Evolutionary conservation across 2,329 filamentous ascomycete genomes (phyloP), one percentile per base, ranked within the genome.

Genomic region (Cadophora gregata): DNA sequence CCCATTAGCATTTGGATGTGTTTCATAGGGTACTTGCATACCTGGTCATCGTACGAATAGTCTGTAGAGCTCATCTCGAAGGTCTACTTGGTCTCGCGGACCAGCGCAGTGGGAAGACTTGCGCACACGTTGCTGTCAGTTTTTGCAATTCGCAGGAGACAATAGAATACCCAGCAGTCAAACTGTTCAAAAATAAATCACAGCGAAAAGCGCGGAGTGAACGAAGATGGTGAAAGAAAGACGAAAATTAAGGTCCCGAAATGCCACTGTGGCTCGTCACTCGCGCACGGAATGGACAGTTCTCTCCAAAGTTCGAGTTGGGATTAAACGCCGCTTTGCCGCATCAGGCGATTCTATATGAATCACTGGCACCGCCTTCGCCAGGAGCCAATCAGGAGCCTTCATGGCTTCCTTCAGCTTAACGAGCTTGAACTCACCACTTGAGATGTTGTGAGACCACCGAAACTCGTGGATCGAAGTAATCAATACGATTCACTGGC

Each of bases 41-140:
- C 90, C 88, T 96, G 89, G 78, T 97, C 92, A 86, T 99, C 96
- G 83, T 99, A 99, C 76, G 92, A 96, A 85, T 99, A 99, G 81
- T 98, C 95, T 77, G 92, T 77, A 60, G 75, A 74, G 70, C 75
- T 76, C 76, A 78, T 77, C 63, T 70, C 76, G 74, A 71, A 38
- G 21, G 42, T 62, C 45, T 69, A 60, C 69, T 59, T 69, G 69
- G 73, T 70, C 72, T 68, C 42, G 36, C 64, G 65, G 71, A 73
- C 73, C 72, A 61, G 56, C 47, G 48, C 63, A 47, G 24, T 27
- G 65, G n/a, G 27, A 58, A 45, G 50, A 63, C 66, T 70, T 72
- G 72, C 69, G 70, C 71, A 69, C 73, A 72, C 70, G 61, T 47
- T 53, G 38, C 38, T 31, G 3, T 47, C 16, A 48, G 14, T n/a